Conservation (phyloP, 768 basidiomycete genomes). For the Asterophora lycoperdoides region DNA sequence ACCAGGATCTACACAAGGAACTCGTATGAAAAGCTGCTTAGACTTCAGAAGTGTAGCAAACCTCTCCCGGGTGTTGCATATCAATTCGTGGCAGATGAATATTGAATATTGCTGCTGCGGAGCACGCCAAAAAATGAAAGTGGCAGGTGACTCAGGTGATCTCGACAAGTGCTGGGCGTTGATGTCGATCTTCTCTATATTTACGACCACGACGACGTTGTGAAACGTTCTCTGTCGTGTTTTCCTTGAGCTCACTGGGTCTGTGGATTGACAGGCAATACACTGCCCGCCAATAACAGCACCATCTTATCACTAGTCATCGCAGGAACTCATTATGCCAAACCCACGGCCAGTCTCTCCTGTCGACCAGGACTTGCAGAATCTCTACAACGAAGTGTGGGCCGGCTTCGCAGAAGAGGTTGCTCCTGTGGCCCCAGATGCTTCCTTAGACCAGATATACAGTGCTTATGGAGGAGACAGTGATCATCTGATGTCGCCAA, state of each 20-base stretch:
- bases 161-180: conserved; percentile 6
- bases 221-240: conserved; percentile 2
- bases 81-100: no score
- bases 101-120: not conserved
- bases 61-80: no score
- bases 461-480: conserved; percentile 29
- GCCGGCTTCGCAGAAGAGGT: conserved; percentile 54
- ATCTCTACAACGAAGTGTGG: conserved; percentile 74
- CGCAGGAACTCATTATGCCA: conserved; percentile 42
- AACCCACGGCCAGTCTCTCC: conserved; percentile 38
- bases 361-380: conserved; percentile 67
- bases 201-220: conserved; percentile 27
- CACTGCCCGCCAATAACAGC: not conserved
- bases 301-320: conserved; percentile 40
- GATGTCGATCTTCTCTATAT: conserved; percentile 12
- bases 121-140: not conserved
- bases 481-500: conserved; percentile 15
- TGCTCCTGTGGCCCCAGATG: conserved; percentile 24
- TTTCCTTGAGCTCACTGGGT: not conserved
- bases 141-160: conserved; percentile 18
- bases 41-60: no score
- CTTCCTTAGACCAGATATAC: conserved; percentile 36
- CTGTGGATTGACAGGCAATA: not conserved
- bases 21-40: no score
- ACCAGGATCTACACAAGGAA: no score